Evolutionary conservation across 1,284 basidiomycete genomes (phyloP), one percentile per base, ranked within the genome.

Genomic region (Prillingera fragicola): DNA sequence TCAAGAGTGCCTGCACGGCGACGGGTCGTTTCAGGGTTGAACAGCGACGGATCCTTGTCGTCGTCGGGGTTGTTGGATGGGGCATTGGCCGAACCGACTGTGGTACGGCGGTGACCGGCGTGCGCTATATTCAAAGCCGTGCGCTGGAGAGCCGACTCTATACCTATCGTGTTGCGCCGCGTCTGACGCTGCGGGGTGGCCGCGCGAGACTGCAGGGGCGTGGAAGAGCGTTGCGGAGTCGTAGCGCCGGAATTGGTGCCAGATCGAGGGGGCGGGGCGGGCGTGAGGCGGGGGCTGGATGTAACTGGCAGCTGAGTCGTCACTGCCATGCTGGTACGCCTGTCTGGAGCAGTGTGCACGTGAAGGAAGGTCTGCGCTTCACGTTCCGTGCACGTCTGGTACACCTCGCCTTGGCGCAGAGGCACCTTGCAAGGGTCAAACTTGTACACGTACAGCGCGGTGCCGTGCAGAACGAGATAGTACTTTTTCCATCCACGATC

Each of bases 381-480:
- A 8, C 52, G 50, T 10, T 64, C 59, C 17, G 34, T 27, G 31
- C 37, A 43, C 5, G 46, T 39, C 15, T 48, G 33, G 38, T 52
- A 52, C 15, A 45, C 45, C 50, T 52, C 50, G 37, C 34, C 34
- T 17, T 34, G 28, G 18, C 50, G 50, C 14, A 75, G 58, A 4
- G 71, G 70, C 51, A 72, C 65, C 42, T 67, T 71, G 44, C 70
- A 65, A 6, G 74, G 70, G 50, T 77, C 75, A 47, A 80, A 81
- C 58, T 82, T 81, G 76, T 91, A 98, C 44, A 97, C 77, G 50
- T 80, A 79, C 62, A 98, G 82, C 53, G 78, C 77, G 5, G 94
- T 98, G 29, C 94, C 95, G 63, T 96, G 89, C 31, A 99, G 72
- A 53, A 95, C 87, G 67, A 90, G 87, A 60, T 94, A 80, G 49